These are phyloP conservation scores for Phytophthora boehmeriae DNA, from an alignment of 352 stramenopile genomes.

Conservation along the genomic window DNA sequence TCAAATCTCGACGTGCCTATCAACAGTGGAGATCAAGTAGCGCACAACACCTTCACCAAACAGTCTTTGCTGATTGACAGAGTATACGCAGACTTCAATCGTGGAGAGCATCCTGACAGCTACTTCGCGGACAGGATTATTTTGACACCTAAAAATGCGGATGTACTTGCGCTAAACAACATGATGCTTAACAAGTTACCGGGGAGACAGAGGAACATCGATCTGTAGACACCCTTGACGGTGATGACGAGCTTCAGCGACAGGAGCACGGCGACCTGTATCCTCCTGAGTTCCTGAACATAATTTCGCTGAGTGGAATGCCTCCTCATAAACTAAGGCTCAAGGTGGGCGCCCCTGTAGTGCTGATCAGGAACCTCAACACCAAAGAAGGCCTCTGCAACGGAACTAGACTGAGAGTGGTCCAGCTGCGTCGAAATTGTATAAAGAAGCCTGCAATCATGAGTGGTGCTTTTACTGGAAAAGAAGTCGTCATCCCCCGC, in stretches of 20 bases:
- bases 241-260: conserved; percentile 4
- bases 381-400: conserved; percentile 8
- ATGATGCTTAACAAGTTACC: no score
- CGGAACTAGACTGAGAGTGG: not conserved
- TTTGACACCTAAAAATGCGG: not conserved
- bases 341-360: not conserved
- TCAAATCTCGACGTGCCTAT: no score
- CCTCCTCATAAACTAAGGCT: conserved; percentile 11
- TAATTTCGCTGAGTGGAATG: conserved; percentile 6
- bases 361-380: conserved; percentile 7
- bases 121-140: conserved; percentile 3
- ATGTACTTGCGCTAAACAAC: not conserved
- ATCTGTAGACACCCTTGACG: conserved; percentile 1
- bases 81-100: not conserved
- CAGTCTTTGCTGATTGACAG: no score
- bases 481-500: not conserved
- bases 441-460: conserved; percentile 5
- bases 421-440: not conserved
- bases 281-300: no score
- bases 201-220: not conserved
- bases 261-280: conserved; percentile 4
- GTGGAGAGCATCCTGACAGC: not conserved
- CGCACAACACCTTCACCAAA: no score
- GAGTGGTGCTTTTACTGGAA: not conserved
- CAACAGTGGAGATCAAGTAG: no score